Evolutionary conservation across 495 filamentous ascomycete genomes (phyloP).

Genomic region (Penicillium maclennaniae): DNA sequence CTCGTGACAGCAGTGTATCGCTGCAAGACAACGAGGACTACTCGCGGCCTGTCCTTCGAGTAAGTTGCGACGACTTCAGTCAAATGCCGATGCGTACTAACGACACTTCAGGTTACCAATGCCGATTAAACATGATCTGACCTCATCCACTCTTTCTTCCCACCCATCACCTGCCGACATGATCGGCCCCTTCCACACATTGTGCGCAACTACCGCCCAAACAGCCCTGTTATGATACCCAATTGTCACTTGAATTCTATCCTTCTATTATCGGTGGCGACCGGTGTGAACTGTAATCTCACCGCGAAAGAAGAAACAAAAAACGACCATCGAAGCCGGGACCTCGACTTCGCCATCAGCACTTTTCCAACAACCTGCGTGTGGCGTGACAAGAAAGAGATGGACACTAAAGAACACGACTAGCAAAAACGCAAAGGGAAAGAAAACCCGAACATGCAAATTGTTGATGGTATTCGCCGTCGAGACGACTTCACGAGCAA

Average conservation of each 20-base stretch:
- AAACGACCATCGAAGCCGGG: neutral
- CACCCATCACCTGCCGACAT: conserved; percentile 7
- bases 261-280: conserved; percentile 21
- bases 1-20: conserved; percentile 47
- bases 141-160: conserved; percentile 6
- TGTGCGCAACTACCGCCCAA: conserved; percentile 31
- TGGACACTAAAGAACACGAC: neutral
- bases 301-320: conserved; percentile 11
- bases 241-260: conserved; percentile 34
- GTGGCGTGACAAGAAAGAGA: conserved; percentile 2
- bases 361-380: neutral
- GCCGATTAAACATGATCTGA: conserved; percentile 37
- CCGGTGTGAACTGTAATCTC: neutral
- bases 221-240: conserved; percentile 47
- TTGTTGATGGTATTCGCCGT: conserved; percentile 3
- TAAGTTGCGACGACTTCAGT: conserved; percentile 25
- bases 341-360: neutral
- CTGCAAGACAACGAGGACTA: conserved; percentile 57
- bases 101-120: conserved; percentile 45
- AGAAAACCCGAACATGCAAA: neutral
- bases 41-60: conserved; percentile 53
- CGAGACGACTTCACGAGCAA: conserved; percentile 19
- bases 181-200: conserved; percentile 28
- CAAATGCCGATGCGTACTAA: conserved; percentile 18
- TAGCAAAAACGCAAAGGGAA: neutral